Evolutionary conservation across 169 alveolate species (phyloP).

Genomic region (Plasmodium inui): DNA sequence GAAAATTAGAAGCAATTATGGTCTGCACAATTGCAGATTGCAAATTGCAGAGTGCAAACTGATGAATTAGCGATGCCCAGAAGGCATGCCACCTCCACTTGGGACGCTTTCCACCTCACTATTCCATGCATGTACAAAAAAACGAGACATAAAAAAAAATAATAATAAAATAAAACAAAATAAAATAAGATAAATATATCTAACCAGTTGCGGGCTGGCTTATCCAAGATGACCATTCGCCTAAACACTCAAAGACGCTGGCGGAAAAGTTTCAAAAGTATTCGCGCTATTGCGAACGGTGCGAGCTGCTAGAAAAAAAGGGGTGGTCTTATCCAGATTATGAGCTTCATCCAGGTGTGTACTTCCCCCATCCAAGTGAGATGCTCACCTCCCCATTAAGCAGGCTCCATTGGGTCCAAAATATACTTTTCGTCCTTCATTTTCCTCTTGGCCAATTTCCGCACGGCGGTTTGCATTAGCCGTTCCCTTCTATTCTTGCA

Average conservation of each 20-base stretch:
- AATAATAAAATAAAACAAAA: background rate
- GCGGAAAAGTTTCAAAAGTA: background rate
- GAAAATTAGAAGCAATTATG: background rate
- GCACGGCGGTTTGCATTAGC: slow-evolving; percentile 78
- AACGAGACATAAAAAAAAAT: background rate
- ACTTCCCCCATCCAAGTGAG: background rate
- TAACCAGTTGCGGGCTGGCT: background rate
- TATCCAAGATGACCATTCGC: background rate
- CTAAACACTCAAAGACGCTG: background rate
- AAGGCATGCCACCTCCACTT: background rate
- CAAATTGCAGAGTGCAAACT: background rate
- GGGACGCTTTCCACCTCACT: background rate
- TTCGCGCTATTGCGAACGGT: background rate
- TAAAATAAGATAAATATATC: background rate
- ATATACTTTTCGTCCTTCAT: slow-evolving; percentile 64
- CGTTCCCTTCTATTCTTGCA: slow-evolving; percentile 83
- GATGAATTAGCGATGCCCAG: background rate
- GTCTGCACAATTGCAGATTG: background rate
- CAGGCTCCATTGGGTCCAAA: slow-evolving; percentile 31
- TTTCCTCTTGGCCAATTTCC: slow-evolving; percentile 69
- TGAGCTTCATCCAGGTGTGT: background rate
- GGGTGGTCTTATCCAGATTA: background rate
- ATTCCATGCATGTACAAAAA: background rate
- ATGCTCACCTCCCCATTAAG: slow-evolving; percentile 1
- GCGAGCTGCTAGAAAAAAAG: background rate